Evolutionary conservation across 176 grass and related monocot genomes (phyloP).

Genomic region (Carex littledalei): DNA sequence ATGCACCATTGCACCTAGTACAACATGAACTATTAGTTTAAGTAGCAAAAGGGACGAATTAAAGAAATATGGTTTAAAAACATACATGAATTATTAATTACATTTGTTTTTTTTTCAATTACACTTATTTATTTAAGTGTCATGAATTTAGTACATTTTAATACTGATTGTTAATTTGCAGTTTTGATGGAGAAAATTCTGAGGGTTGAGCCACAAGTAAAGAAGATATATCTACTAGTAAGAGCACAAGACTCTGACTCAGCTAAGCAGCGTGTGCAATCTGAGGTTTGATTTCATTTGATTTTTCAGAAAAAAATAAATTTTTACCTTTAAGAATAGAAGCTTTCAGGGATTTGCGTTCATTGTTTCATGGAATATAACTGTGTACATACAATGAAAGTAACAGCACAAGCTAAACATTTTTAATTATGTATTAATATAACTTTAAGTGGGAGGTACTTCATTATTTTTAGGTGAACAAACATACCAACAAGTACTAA

Average conservation of each 20-base stretch:
- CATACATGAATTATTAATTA: too few relatives aligned
- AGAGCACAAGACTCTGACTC: constrained; percentile 37
- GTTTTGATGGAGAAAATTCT: constrained; percentile 93
- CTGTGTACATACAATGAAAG: too few relatives aligned
- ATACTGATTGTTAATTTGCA: constrained; percentile 2
- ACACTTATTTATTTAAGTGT: too few relatives aligned
- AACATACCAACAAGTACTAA: neutral
- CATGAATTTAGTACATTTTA: neutral
- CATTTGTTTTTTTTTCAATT: too few relatives aligned
- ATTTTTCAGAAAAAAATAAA: neutral
- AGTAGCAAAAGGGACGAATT: neutral
- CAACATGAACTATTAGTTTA: too few relatives aligned
- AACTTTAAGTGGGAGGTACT: too few relatives aligned
- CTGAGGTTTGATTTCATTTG: constrained; percentile 40
- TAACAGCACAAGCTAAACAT: too few relatives aligned
- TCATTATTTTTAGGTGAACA: neutral
- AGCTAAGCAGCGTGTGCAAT: constrained; percentile 49
- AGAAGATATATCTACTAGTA: constrained; percentile 75
- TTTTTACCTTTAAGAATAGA: neutral
- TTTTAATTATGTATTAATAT: too few relatives aligned
- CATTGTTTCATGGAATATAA: neutral
- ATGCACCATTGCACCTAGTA: too few relatives aligned
- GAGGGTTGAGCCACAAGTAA: constrained; percentile 73
- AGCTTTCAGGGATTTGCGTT: too few relatives aligned
- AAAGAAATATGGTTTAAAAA: neutral